These are phyloP conservation scores for Aspergillus fumigatus DNA, from an alignment of 2,329 filamentous ascomycete genomes.

Conservation along the genomic window DNA sequence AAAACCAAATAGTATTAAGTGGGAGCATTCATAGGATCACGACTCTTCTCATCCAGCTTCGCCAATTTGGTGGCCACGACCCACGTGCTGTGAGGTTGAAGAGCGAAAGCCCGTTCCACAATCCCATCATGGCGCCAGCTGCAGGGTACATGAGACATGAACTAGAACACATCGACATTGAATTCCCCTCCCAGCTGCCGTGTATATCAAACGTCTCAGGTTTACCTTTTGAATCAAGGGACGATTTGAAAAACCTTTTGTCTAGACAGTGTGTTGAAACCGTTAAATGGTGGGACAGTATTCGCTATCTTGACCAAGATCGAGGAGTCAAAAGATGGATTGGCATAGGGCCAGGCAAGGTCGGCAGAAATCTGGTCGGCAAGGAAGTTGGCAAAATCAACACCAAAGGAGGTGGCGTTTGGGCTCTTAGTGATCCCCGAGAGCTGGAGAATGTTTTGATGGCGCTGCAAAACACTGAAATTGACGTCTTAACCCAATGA, in stretches of 20 bases:
- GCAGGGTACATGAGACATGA: constrained; percentile 67
- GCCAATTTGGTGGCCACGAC: constrained; percentile 88
- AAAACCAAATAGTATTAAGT: constrained; percentile 92
- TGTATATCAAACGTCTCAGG: constrained; percentile 86
- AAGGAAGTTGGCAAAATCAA: constrained; percentile 85
- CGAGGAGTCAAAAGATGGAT: constrained; percentile 79
- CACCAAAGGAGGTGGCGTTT: constrained; percentile 85
- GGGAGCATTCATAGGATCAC: constrained; percentile 80
- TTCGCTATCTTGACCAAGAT: constrained; percentile 81
- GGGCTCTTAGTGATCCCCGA: constrained; percentile 78
- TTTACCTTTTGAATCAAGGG: constrained; percentile 67
- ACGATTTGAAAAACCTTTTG: constrained; percentile 72
- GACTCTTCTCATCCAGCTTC: constrained; percentile 74
- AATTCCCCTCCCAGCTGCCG: constrained; percentile 68
- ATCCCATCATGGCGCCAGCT: constrained; percentile 84
- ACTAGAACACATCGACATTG: constrained; percentile 61
- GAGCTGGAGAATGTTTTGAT: constrained; percentile 67
- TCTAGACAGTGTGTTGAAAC: constrained; percentile 85
- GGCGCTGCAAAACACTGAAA: constrained; percentile 61
- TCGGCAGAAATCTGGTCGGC: constrained; percentile 86
- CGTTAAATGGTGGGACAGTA: constrained; percentile 90
- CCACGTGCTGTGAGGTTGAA: constrained; percentile 81
- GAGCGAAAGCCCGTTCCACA: constrained; percentile 86
- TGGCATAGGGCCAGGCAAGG: constrained; percentile 88
- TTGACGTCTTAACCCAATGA: constrained; percentile 51